Evolutionary conservation across 1,139 yeast genomes (phyloP).

Genomic region (Debaryomyces udenii): DNA sequence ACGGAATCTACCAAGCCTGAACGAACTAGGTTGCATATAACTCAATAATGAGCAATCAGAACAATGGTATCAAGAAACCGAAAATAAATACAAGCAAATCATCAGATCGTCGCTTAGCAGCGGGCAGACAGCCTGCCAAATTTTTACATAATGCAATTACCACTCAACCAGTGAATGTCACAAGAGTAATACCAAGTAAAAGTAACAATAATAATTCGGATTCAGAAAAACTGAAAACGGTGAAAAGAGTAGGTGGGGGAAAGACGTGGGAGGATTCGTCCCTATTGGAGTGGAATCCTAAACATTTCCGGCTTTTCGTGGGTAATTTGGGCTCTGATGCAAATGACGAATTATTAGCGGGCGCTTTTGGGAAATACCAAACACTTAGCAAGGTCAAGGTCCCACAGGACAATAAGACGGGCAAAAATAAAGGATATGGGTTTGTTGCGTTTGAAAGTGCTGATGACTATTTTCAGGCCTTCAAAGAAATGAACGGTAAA

Average conservation of each 20-base stretch:
- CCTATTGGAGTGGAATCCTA: conserved; percentile 61
- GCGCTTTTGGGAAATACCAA: conserved; percentile 54
- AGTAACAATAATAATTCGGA: not conserved
- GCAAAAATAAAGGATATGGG: conserved; percentile 65
- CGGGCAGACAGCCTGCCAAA: conserved; percentile 48
- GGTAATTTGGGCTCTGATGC: conserved; percentile 77
- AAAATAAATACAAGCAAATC: conserved; percentile 38
- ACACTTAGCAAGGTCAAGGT: conserved; percentile 59
- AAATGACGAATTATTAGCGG: conserved; percentile 52
- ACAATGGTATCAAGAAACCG: conserved; percentile 18
- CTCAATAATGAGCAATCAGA: conserved; percentile 8
- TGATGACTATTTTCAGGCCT: conserved; percentile 68
- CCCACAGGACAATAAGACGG: conserved; percentile 48
- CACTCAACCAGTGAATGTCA: conserved; percentile 6
- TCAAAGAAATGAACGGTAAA: conserved; percentile 75
- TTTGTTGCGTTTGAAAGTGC: conserved; percentile 67
- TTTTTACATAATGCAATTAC: conserved; percentile 34
- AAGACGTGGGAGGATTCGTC: conserved; percentile 52
- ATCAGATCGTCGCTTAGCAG: conserved; percentile 56
- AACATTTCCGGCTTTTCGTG: conserved; percentile 72
- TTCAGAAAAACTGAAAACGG: conserved; percentile 28
- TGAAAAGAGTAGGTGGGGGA: conserved; percentile 47
- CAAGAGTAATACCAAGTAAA: conserved; percentile 7
- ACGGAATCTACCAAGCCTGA: too few species aligned
- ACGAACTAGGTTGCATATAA: too few species aligned